Evolutionary conservation across 2,329 filamentous ascomycete genomes (phyloP).

Genomic region (Tympanopsis confertula): DNA sequence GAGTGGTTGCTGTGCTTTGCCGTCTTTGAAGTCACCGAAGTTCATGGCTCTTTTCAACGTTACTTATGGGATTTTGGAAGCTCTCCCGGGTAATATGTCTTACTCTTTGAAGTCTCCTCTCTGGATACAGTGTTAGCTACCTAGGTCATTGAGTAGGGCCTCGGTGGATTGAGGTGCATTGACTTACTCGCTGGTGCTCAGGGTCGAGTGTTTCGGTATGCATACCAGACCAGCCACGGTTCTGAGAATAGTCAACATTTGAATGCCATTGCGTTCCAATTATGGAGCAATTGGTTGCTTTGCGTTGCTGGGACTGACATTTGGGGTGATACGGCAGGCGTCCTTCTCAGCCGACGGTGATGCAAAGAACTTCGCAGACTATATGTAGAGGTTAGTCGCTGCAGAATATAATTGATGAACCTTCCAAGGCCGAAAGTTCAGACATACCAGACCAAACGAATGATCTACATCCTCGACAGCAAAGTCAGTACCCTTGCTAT

Average conservation of each 20-base stretch:
- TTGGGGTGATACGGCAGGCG: background rate
- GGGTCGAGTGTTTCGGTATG: too few species aligned
- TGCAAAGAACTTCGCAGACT: background rate
- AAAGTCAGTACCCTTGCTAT: background rate
- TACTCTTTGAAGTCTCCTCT: conserved; percentile 1
- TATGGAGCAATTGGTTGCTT: too few species aligned
- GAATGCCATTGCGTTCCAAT: too few species aligned
- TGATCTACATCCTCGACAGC: background rate
- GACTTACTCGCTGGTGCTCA: background rate
- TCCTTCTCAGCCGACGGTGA: background rate
- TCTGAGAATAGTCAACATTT: background rate
- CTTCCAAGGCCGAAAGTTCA: background rate
- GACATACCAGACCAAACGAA: background rate
- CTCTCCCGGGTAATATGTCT: background rate
- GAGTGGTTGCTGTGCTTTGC: background rate
- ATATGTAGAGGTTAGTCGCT: background rate
- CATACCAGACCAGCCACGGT: conserved; percentile 1
- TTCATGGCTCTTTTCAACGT: background rate
- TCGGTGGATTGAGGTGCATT: background rate
- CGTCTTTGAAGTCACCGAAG: background rate
- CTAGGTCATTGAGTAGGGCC: background rate
- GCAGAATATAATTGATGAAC: background rate
- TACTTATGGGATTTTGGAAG: background rate
- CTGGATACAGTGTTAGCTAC: background rate
- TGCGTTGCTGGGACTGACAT: background rate